Conservation (phyloP, 2,329 filamentous ascomycete genomes). For the Metarhizium anisopliae region DNA sequence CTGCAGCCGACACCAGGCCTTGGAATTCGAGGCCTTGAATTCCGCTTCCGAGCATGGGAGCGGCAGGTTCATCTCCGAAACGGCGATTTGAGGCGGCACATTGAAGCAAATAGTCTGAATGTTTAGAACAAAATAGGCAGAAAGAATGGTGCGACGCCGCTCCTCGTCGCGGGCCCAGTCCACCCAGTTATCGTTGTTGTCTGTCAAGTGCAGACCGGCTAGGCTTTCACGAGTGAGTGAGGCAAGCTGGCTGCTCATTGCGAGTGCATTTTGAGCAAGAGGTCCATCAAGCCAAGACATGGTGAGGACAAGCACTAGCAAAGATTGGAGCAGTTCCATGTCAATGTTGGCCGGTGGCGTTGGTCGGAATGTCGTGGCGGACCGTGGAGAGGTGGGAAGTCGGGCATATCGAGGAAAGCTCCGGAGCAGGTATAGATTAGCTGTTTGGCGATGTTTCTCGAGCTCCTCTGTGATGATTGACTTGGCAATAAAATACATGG, state of each 20-base stretch:
- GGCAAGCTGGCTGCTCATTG: conserved; percentile 46
- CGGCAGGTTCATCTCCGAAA: conserved; percentile 29
- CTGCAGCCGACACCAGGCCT: conserved; percentile 22
- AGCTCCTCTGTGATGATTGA: too few species aligned
- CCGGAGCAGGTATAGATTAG: too few species aligned
- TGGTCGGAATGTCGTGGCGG: too few species aligned
- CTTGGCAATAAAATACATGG: too few species aligned
- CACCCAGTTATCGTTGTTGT: conserved; percentile 25
- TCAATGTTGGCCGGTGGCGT: too few species aligned
- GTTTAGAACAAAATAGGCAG: conserved; percentile 42
- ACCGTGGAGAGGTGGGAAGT: too few species aligned
- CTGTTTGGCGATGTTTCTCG: too few species aligned
- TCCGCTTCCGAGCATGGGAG: conserved; percentile 45
- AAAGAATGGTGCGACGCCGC: conserved; percentile 25
- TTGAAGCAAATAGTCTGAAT: conserved; percentile 54
- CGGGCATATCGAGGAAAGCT: too few species aligned
- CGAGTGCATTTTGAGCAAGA: conserved; percentile 46
- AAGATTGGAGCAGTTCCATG: too few species aligned
- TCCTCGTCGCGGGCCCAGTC: conserved; percentile 34
- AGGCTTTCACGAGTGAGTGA: conserved; percentile 43
- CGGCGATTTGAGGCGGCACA: conserved; percentile 47
- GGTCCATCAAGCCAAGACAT: conserved; percentile 44
- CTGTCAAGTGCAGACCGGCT: conserved; percentile 22
- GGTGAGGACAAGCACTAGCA: too few species aligned
- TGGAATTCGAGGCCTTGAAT: conserved; percentile 43